Conservation (phyloP, 1,284 basidiomycete genomes). For the Leccinum laetum region DNA sequence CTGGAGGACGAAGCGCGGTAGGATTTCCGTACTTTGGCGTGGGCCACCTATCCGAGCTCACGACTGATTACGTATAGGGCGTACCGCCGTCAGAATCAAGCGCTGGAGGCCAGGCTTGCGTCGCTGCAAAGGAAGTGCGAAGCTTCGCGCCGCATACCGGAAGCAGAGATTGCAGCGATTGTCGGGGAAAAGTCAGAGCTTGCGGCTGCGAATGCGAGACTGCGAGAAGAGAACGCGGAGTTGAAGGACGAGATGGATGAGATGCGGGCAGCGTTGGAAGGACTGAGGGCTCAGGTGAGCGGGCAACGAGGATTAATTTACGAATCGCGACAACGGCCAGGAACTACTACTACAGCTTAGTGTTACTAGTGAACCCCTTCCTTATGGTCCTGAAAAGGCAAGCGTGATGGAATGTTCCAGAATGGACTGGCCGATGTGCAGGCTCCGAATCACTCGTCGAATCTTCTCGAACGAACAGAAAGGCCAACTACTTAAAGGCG, state of each 20-base stretch:
- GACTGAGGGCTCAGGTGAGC: constrained; percentile 54
- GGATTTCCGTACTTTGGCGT: constrained; percentile 17
- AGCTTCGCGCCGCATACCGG: constrained; percentile 34
- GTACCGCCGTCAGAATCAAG: constrained; percentile 56
- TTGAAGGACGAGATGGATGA: constrained; percentile 70
- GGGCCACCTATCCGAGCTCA: constrained; percentile 10
- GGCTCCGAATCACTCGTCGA: constrained; percentile 38
- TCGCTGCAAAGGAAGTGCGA: constrained; percentile 37
- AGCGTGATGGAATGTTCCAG: constrained; percentile 31
- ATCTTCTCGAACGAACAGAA: constrained; percentile 55
- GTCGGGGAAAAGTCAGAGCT: constrained; percentile 48
- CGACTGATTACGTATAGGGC: constrained; percentile 35
- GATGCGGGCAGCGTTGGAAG: constrained; percentile 67
- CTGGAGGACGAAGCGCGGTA: constrained; percentile 59
- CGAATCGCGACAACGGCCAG: constrained; percentile 27
- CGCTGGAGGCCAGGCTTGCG: constrained; percentile 54
- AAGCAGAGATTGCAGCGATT: constrained; percentile 42
- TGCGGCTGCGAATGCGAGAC: constrained; percentile 43
- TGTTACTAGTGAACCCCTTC: background rate
- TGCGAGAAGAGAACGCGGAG: constrained; percentile 58
- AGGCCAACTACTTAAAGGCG: constrained; percentile 43
- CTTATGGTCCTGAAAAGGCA: constrained; percentile 31
- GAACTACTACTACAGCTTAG: constrained; percentile 10
- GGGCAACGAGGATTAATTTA: constrained; percentile 45
- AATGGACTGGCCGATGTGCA: constrained; percentile 18